phyloP scores from a whole-genome alignment of 2,329 filamentous ascomycete genomes.

The Calonectria ilicicola region DNA sequence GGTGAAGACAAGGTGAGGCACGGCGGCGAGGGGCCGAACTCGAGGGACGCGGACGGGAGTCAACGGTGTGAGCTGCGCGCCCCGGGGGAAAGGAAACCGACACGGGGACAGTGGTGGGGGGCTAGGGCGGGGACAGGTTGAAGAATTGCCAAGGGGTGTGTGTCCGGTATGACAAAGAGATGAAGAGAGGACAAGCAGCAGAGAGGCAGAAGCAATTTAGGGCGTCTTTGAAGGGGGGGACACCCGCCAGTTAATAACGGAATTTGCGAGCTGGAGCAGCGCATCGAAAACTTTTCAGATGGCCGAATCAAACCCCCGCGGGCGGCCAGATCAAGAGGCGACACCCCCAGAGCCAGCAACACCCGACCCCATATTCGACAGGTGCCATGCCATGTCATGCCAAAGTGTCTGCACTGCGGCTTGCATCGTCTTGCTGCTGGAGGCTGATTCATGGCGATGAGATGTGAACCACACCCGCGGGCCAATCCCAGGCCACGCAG shows the following conservation, averaged over 20 bases:
- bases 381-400: no score
- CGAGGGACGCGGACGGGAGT: conserved; percentile 15
- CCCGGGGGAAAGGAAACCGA: conserved; percentile 41
- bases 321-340: neutral
- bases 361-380: conserved; percentile 24
- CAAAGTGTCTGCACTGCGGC: conserved; percentile 27
- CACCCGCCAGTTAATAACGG: conserved; percentile 6
- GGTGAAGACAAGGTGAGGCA: conserved; percentile 6
- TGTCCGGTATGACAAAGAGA: conserved; percentile 16
- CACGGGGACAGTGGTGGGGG: conserved; percentile 25
- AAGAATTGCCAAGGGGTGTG: conserved; percentile 10
- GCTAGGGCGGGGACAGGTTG: conserved; percentile 36
- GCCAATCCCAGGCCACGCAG: conserved; percentile 36
- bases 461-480: conserved; percentile 22
- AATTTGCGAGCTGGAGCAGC: neutral
- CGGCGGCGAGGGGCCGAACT: neutral
- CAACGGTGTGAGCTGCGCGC: conserved; percentile 32
- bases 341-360: conserved; percentile 2
- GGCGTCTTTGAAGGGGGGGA: neutral
- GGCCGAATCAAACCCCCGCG: neutral
- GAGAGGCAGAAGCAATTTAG: conserved; percentile 25
- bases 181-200: conserved; percentile 22
- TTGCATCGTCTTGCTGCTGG: conserved; percentile 41
- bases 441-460: conserved; percentile 41
- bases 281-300: neutral